Percentiles rank a stretch among this genome's conserved stretches.
These are phyloP conservation scores for Mycena leptocephala DNA, from an alignment of 768 basidiomycete genomes.

Conservation along the genomic window DNA sequence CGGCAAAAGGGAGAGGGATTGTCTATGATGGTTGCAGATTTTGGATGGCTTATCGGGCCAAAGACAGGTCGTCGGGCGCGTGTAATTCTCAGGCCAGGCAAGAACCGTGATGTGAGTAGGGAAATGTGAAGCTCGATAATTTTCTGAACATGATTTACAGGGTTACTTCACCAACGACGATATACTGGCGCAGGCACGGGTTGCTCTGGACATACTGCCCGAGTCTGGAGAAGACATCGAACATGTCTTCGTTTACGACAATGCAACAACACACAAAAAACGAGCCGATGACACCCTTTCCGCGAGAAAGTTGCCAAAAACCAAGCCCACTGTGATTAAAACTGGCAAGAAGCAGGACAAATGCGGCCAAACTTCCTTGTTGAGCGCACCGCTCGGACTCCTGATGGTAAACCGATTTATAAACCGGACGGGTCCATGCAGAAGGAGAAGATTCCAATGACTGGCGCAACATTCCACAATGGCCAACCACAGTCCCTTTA, in stretches of 20 bases:
- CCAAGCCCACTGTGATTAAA: not conserved
- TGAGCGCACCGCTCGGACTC: too few species aligned
- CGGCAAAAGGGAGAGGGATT: slow-evolving; percentile 42
- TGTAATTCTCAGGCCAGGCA: not conserved
- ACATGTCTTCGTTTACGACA: slow-evolving; percentile 31
- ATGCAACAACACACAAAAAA: slow-evolving; percentile 29
- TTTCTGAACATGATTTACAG: not conserved
- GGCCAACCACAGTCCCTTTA: slow-evolving; percentile 34
- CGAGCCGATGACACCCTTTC: slow-evolving; percentile 39
- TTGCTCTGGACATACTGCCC: slow-evolving; percentile 37
- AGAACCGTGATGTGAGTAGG: not conserved
- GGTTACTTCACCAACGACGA: not conserved
- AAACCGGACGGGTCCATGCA: too few species aligned
- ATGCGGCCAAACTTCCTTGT: slow-evolving; percentile 33
- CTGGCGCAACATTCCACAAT: not conserved
- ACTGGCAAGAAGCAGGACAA: slow-evolving; percentile 4
- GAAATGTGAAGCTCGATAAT: not conserved
- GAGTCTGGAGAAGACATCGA: slow-evolving; percentile 39
- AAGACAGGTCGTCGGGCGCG: not conserved
- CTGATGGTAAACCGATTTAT: too few species aligned
- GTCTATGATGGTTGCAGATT: slow-evolving; percentile 47
- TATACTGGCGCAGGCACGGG: not conserved
- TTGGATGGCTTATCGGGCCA: slow-evolving; percentile 11
- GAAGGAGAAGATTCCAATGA: not conserved
- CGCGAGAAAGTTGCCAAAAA: slow-evolving; percentile 42